Evolutionary conservation across 768 basidiomycete species (phyloP).

Genomic region (Dacryopinax primogenitus): DNA sequence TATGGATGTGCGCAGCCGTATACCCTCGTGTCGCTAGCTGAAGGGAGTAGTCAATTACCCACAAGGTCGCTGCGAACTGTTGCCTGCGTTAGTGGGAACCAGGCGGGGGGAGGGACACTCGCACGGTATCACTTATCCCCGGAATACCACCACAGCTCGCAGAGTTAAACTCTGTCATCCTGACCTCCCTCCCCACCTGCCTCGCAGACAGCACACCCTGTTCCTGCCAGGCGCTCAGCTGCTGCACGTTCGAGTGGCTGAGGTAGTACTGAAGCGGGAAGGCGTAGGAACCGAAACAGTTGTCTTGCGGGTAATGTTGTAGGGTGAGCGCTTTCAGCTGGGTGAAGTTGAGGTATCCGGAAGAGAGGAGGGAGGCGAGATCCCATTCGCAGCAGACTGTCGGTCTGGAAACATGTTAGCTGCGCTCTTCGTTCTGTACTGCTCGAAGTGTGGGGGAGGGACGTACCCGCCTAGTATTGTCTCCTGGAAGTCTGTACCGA

Average conservation of each 20-base stretch:
- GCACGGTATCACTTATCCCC: conserved; percentile 15
- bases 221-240: conserved; percentile 36
- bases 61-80: conserved; percentile 57
- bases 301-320: conserved; percentile 17
- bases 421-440: background rate
- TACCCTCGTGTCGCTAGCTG: conserved; percentile 46
- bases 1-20: conserved; percentile 40
- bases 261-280: conserved; percentile 12
- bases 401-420: background rate
- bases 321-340: conserved; percentile 9
- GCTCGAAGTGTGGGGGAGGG: too few relatives aligned
- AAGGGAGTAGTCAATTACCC: conserved; percentile 53
- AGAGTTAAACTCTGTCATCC: conserved; percentile 45
- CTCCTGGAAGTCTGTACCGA: background rate
- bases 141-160: conserved; percentile 38
- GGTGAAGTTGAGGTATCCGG: background rate
- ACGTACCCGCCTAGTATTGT: background rate
- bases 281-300: conserved; percentile 9
- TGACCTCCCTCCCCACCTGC: conserved; percentile 27
- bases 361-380: background rate
- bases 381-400: conserved; percentile 3
- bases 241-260: conserved; percentile 24
- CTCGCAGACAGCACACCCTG: conserved; percentile 33
- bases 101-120: background rate
- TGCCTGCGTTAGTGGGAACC: conserved; percentile 20